Percentiles rank a stretch among this genome's conserved stretches.
Evolutionary conservation across 2,329 filamentous ascomycete genomes (phyloP).

Genomic region (Sordariomycetes sp.): DNA sequence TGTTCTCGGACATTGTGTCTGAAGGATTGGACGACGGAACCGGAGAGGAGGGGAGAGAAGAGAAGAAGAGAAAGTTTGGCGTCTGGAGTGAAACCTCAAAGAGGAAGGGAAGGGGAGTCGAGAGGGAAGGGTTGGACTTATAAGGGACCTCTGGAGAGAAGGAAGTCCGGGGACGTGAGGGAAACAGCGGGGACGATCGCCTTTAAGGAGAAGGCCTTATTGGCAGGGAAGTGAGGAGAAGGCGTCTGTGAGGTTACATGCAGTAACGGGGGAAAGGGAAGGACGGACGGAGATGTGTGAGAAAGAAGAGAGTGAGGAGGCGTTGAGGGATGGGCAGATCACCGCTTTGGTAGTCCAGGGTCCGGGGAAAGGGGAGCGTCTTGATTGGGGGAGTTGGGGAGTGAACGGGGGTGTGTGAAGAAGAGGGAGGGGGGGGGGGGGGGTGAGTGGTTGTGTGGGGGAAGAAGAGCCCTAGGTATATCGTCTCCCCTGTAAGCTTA

Average conservation of each 20-base stretch:
- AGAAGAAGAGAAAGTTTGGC: not conserved
- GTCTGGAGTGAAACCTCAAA: not conserved
- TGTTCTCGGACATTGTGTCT: not conserved
- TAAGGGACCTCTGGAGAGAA: not conserved
- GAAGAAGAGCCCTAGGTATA: not conserved
- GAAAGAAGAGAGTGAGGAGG: not conserved
- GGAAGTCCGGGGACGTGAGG: not conserved
- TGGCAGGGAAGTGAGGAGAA: not conserved
- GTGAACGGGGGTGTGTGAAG: too few relatives aligned
- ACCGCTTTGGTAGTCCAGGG: not conserved
- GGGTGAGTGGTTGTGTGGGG: not conserved
- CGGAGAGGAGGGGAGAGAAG: not conserved
- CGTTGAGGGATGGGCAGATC: not conserved
- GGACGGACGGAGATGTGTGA: not conserved
- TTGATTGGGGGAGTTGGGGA: not conserved
- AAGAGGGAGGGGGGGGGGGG: not conserved
- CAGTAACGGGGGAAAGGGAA: slow-evolving; percentile 12
- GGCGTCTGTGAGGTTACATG: not conserved
- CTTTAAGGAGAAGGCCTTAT: not conserved
- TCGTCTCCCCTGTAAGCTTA: not conserved
- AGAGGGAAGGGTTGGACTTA: not conserved
- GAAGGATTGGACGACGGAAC: not conserved
- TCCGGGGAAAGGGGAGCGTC: not conserved
- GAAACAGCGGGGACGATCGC: not conserved
- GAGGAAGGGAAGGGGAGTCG: not conserved